Conservation (phyloP, 2,329 filamentous ascomycete species). For the Trichoderma asperellum region DNA sequence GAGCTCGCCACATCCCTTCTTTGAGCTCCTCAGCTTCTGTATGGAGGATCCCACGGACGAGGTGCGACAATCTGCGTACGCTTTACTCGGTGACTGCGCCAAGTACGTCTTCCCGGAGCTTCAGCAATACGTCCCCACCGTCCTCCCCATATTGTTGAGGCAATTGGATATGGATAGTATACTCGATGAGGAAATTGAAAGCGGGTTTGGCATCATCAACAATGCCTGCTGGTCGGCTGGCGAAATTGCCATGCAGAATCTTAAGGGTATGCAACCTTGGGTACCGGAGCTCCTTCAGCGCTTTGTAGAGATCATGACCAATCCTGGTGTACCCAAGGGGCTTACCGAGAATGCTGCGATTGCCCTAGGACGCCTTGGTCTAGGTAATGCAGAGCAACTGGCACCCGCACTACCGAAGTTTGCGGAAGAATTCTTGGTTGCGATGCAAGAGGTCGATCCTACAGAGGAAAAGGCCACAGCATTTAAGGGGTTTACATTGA, state of each 20-base stretch:
- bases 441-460: slow-evolving; percentile 82
- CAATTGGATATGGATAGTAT: slow-evolving; percentile 84
- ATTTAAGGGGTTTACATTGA: slow-evolving; percentile 84
- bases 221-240: slow-evolving; percentile 97
- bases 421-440: slow-evolving; percentile 77
- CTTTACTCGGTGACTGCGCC: slow-evolving; percentile 89
- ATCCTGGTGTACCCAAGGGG: slow-evolving; percentile 81
- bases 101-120: slow-evolving; percentile 88
- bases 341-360: slow-evolving; percentile 94
- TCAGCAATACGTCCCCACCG: slow-evolving; percentile 69
- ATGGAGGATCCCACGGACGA: slow-evolving; percentile 91
- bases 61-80: slow-evolving; percentile 94
- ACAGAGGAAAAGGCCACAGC: slow-evolving; percentile 95
- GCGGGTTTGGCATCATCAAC: slow-evolving; percentile 90
- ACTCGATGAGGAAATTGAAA: slow-evolving; percentile 78
- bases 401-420: slow-evolving; percentile 80
- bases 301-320: slow-evolving; percentile 80
- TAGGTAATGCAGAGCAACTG: slow-evolving; percentile 75
- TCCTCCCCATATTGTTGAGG: slow-evolving; percentile 81
- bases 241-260: slow-evolving; percentile 83
- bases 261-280: slow-evolving; percentile 75
- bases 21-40: slow-evolving; percentile 86
- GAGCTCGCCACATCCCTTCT: slow-evolving; percentile 79
- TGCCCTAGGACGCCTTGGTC: slow-evolving; percentile 83
- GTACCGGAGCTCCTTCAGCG: slow-evolving; percentile 76